A percentile compares a stretch with the other conserved stretches of the same genome.
Conservation (phyloP, 2,329 filamentous ascomycete species). For the Fusarium sp. region DNA sequence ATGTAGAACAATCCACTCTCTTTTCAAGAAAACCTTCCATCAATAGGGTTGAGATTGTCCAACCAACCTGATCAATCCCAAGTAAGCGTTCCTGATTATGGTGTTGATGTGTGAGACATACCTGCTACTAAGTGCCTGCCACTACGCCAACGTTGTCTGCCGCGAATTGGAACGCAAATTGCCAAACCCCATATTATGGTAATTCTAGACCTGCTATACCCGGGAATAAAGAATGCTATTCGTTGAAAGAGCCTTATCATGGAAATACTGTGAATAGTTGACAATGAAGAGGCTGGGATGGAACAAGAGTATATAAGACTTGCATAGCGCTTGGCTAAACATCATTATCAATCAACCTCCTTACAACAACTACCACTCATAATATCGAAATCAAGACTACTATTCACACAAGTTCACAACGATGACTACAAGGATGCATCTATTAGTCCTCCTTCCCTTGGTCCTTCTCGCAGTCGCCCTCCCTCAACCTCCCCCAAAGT, state of each 20-base stretch:
- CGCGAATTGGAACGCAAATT: slow-evolving; percentile 15
- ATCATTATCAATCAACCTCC: neutral
- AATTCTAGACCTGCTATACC: neutral
- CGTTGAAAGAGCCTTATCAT: neutral
- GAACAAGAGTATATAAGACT: slow-evolving; percentile 8
- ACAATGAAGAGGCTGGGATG: neutral
- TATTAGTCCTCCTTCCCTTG: slow-evolving; percentile 30
- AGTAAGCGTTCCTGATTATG: neutral
- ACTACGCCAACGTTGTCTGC: slow-evolving; percentile 4
- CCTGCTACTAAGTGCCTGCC: neutral
- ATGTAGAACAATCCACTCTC: neutral
- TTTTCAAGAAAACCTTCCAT: neutral
- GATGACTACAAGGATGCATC: slow-evolving; percentile 6
- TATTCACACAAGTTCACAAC: neutral
- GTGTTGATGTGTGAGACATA: slow-evolving; percentile 15
- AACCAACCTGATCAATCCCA: neutral
- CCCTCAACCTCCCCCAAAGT: slow-evolving; percentile 28
- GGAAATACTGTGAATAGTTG: neutral
- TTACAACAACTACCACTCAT: neutral
- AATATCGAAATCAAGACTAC: accelerated
- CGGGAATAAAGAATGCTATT: neutral
- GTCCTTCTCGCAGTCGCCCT: slow-evolving; percentile 32
- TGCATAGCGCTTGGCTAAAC: neutral
- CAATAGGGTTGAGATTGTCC: neutral
- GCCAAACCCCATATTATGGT: neutral